Evolutionary conservation across 129 eudicot genomes (phyloP), one percentile per base, ranked within the genome.

Genomic region (Mikania micrantha): DNA sequence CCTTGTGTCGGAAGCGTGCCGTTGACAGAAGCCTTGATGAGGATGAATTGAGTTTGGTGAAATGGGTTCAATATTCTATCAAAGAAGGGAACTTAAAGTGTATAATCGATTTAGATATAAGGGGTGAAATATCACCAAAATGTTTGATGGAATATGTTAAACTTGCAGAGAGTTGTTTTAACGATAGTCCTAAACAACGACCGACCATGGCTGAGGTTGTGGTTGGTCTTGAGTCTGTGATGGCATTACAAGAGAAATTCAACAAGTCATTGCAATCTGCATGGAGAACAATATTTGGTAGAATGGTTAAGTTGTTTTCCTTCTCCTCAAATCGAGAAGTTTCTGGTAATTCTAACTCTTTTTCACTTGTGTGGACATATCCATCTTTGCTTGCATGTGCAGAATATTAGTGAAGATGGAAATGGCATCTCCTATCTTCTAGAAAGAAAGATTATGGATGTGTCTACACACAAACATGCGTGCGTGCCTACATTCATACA

Each of bases 201-300:
- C 71, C 83, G 10, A 78, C 83, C 7, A 82, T 82, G 87, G 81
- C 81, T 24, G 75, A 82, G 60, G 78, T 82, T 34, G 76, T 78
- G 42, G 56, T 20, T n/a, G 63, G 68, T 27, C 83, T 82, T 15
- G 87, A 77, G 38, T 21, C 7, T 40, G 69, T 72, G 44, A 31
- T 75, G 10, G 53, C 50, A 2, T 9, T 31, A 50, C 79, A 73
- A 35, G 71, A 67, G 20, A 54, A 34, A 45, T 24, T 2, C 6
- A 40, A 54, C 17, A 54, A 17, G 25, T 76, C 70, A 2, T 4
- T 70, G 66, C 42, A 40, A 25, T 1, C 29, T 40, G 6, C 32
- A 9, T 20, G 56, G 13, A 70, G 7, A 21, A 69, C 22, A 15
- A 34, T 68, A 31, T 35, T 68, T 52, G 60, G 49, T 52, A 68